Conservation (phyloP, 2,329 filamentous ascomycete species). For the Ophiostoma ips region DNA sequence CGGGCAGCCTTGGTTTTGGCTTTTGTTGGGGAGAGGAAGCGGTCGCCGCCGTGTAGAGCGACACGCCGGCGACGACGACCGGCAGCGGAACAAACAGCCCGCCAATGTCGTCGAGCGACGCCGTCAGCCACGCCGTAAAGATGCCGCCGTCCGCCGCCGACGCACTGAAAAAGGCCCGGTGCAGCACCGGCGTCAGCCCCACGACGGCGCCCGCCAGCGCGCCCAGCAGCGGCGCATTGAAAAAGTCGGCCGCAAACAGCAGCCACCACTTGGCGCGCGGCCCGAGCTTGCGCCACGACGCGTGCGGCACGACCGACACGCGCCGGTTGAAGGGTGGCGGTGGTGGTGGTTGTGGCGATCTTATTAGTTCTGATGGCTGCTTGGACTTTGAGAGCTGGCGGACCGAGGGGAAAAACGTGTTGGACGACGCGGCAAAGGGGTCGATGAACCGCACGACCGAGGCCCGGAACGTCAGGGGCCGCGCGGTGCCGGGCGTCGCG, state of each 20-base stretch:
- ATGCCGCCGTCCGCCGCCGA: conserved; percentile 44
- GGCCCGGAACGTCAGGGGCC: neutral
- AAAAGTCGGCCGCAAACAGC: conserved; percentile 30
- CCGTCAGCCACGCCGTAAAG: conserved; percentile 52
- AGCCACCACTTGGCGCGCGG: conserved; percentile 21
- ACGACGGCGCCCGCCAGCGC: conserved; percentile 44
- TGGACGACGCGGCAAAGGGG: conserved; percentile 13
- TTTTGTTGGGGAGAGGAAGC: too few relatives aligned
- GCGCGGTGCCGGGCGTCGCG: neutral
- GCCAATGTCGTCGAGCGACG: conserved; percentile 46
- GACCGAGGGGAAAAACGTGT: conserved; percentile 20
- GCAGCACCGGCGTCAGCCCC: conserved; percentile 44
- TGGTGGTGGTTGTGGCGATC: too few relatives aligned
- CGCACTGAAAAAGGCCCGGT: conserved; percentile 46
- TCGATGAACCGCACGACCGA: conserved; percentile 9
- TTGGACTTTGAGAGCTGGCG: conserved; percentile 1
- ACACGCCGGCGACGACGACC: conserved; percentile 53
- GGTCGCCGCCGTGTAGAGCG: conserved; percentile 35
- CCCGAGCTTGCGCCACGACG: conserved; percentile 18
- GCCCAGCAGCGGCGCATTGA: conserved; percentile 49
- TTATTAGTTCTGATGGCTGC: neutral
- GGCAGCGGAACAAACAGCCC: conserved; percentile 50
- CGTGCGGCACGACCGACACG: conserved; percentile 16
- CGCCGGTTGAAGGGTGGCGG: conserved; percentile 12
- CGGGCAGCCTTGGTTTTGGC: conserved; percentile 25